Percentiles rank a stretch among this genome's conserved stretches.
These are phyloP conservation scores for Xylariaceae sp. DNA, from an alignment of 2,329 filamentous ascomycete species.

Conservation along the genomic window DNA sequence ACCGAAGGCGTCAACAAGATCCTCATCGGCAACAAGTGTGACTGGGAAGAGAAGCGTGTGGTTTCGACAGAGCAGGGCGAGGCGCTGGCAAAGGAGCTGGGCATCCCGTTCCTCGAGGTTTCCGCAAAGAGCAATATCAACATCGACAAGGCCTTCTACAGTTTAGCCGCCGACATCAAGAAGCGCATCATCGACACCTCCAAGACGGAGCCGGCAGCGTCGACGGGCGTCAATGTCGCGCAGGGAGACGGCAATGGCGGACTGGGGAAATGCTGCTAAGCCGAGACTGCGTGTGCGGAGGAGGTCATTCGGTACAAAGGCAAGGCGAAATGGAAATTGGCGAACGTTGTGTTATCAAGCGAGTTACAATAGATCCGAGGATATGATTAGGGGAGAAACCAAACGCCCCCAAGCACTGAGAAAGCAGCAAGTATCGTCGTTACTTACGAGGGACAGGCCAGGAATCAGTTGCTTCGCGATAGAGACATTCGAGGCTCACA, in stretches of 20 bases:
- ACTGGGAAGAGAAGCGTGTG: slow-evolving; percentile 98
- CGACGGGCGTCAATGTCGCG: slow-evolving; percentile 68
- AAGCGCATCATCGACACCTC: slow-evolving; percentile 93
- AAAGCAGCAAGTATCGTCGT: slow-evolving; percentile 7
- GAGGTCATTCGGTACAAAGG: neutral
- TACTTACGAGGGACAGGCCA: neutral
- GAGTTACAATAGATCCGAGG: slow-evolving; percentile 22
- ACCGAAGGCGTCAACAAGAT: slow-evolving; percentile 99
- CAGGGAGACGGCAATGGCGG: slow-evolving; percentile 60
- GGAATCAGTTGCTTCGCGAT: slow-evolving; percentile 19
- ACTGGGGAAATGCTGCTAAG: slow-evolving; percentile 77
- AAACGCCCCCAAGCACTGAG: slow-evolving; percentile 6
- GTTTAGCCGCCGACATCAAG: slow-evolving; percentile 94
- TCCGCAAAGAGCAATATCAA: slow-evolving; percentile 99
- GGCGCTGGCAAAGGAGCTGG: slow-evolving; percentile 89
- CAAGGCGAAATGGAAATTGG: slow-evolving; percentile 8
- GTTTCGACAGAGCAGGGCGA: slow-evolving; percentile 93
- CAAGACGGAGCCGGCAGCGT: slow-evolving; percentile 69
- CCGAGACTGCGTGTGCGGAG: neutral
- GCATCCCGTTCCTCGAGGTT: slow-evolving; percentile 97
- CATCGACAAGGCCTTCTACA: slow-evolving; percentile 98
- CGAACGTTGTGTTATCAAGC: slow-evolving; percentile 23
- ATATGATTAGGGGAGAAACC: slow-evolving; percentile 18
- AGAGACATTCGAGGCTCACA: slow-evolving; percentile 22
- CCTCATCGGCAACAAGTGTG: slow-evolving; percentile 98